phyloP scores from a whole-genome alignment of 75 land plant species.

The Sequoia sempervirens region DNA sequence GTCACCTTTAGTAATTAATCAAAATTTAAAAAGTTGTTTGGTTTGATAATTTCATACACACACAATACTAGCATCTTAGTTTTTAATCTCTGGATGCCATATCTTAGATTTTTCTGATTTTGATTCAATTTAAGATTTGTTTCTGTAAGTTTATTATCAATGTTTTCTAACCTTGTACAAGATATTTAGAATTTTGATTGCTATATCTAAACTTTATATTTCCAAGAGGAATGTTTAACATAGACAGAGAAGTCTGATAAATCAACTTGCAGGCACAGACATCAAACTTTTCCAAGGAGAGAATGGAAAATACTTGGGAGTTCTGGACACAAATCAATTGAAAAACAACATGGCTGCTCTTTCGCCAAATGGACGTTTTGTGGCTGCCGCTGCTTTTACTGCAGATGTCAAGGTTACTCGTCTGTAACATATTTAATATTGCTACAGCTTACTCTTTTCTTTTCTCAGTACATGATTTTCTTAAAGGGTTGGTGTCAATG shows the following conservation, averaged over 20 bases:
- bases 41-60: neutral
- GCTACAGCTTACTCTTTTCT: neutral
- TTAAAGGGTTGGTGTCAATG: neutral
- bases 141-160: neutral
- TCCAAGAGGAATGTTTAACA: neutral
- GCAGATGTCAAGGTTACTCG: conserved; percentile 90
- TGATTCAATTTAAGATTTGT: neutral
- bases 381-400: conserved; percentile 99
- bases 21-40: neutral
- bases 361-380: conserved; percentile 95
- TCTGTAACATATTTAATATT: neutral
- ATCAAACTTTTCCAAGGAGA: conserved; percentile 86
- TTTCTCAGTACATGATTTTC: neutral
- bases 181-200: neutral
- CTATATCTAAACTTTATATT: neutral
- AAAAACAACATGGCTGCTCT: conserved; percentile 88
- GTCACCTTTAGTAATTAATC: neutral
- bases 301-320: conserved; percentile 71
- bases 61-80: neutral
- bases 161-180: neutral
- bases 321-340: conserved; percentile 90
- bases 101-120: neutral
- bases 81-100: neutral
- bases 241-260: neutral
- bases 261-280: conserved; percentile 67